Base-by-base conservation (phyloP, 2,329 filamentous ascomycete species). In the Arthroderma uncinatum region DNA sequence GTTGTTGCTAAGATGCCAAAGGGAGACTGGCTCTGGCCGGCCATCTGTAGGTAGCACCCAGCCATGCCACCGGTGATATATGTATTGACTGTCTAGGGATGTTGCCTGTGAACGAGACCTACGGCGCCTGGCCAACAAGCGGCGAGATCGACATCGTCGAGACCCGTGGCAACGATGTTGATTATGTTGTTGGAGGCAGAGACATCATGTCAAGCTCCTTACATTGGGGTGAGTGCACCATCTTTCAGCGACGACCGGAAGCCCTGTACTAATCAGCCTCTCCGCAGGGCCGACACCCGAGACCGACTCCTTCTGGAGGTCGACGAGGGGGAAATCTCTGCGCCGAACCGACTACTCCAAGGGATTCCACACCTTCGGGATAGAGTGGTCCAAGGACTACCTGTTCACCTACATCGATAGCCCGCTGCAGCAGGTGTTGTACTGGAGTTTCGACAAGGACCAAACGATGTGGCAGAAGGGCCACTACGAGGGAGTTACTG, bases 1-100 rank as follows among this genome's bases (percentile, higher is more conserved):
- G 76, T 82, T 6, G 72, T 75, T 2, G 79, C 79, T 16, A 76
- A 78, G 59, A 64, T 81, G 62, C 78, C 79, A 5, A 66, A 66
- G 34, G 79, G 79, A 3, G 77, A 81, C 63, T 82, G 79, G 79
- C 65, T 82, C 23, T 81, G 78, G 79, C 78, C 75, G 30, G 71
- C 71, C 1, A 74, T 76, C 70, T 60, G 76, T 75, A 40, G 73
- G 75, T 28, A 10, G 16, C 30, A 56, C 37, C 4, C 8, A 10
- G 21, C 25, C 14, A 39, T 53, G 12, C 16, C 5, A n/a, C 5
- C 2, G 6, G 8, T 52, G 9, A 7, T 53, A 21, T 10, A 28
- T 23, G 19, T 16, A 57, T 50, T 73, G 56, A 10, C 23, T 34
- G 10, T 40, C 44, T 50, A 62, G 63, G 73, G 76, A 78, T 80